phyloP scores from a whole-genome alignment of 2,329 filamentous ascomycete species.

The Xylariaceae sp. region DNA sequence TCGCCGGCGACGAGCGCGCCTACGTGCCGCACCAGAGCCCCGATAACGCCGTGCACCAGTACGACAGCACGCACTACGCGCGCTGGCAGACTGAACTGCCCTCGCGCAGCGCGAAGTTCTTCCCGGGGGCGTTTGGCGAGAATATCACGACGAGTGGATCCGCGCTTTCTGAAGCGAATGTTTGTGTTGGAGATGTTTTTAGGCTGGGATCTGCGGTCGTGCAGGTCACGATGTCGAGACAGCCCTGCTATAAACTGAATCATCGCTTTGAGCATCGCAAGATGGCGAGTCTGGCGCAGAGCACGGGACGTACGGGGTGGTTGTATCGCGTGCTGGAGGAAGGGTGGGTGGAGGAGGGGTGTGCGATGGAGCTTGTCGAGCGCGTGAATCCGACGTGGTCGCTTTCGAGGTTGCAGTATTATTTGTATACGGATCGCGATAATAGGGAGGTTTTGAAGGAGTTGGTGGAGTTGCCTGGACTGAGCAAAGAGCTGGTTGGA shows the following conservation, averaged over 20 bases:
- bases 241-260: conserved; percentile 64
- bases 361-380: conserved; percentile 50
- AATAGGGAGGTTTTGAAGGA: conserved; percentile 47
- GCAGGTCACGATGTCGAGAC: conserved; percentile 56
- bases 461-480: conserved; percentile 44
- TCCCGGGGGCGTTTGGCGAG: conserved; percentile 57
- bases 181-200: conserved; percentile 61
- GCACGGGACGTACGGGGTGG: conserved; percentile 56
- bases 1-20: conserved; percentile 57
- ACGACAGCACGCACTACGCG: conserved; percentile 54
- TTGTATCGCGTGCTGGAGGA: conserved; percentile 55
- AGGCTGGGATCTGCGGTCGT: conserved; percentile 46
- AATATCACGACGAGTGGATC: conserved; percentile 49
- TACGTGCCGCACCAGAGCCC: conserved; percentile 52
- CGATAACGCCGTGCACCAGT: conserved; percentile 59
- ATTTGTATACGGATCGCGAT: conserved; percentile 48
- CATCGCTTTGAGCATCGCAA: conserved; percentile 59
- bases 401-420: conserved; percentile 55
- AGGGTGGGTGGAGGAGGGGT: conserved; percentile 50
- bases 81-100: conserved; percentile 50
- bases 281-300: conserved; percentile 53
- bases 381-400: conserved; percentile 55
- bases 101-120: conserved; percentile 44
- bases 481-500: conserved; percentile 42
- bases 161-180: conserved; percentile 53